phyloP scores from a whole-genome alignment of 2,329 filamentous ascomycete genomes.

The Pestalotiopsis fici region DNA sequence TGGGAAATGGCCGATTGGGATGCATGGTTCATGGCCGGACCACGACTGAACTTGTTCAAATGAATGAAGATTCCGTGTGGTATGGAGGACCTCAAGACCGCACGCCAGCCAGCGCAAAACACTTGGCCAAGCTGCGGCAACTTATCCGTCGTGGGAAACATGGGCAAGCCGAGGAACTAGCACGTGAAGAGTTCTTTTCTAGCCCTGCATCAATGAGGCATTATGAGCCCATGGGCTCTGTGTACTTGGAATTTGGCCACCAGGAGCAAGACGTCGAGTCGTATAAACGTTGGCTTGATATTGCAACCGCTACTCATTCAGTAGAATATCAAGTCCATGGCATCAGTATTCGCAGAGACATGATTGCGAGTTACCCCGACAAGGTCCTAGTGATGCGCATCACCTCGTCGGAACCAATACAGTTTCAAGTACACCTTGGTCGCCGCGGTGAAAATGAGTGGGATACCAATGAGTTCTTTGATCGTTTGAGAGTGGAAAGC shows the following conservation, averaged over 20 bases:
- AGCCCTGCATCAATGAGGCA: conserved; percentile 46
- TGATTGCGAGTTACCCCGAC: conserved; percentile 23
- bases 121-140: conserved; percentile 38
- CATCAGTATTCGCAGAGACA: conserved; percentile 21
- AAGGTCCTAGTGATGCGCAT: conserved; percentile 20
- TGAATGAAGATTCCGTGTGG: conserved; percentile 51
- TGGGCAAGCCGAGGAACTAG: conserved; percentile 40
- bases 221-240: conserved; percentile 40
- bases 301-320: conserved; percentile 12
- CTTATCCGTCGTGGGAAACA: conserved; percentile 40
- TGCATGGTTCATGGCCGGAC: conserved; percentile 47
- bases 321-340: conserved; percentile 15
- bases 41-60: conserved; percentile 40
- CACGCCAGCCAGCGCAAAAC: conserved; percentile 36
- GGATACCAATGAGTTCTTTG: conserved; percentile 44
- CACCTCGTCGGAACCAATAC: conserved; percentile 16
- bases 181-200: conserved; percentile 41
- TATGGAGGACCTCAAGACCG: conserved; percentile 45
- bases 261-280: conserved; percentile 23
- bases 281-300: conserved; percentile 20
- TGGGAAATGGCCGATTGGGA: conserved; percentile 47
- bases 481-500: conserved; percentile 29
- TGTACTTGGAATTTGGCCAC: conserved; percentile 24
- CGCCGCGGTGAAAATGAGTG: conserved; percentile 41
- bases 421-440: conserved; percentile 29